Conservation (phyloP, 2,329 filamentous ascomycete species). For the Scytalidium sp. region DNA sequence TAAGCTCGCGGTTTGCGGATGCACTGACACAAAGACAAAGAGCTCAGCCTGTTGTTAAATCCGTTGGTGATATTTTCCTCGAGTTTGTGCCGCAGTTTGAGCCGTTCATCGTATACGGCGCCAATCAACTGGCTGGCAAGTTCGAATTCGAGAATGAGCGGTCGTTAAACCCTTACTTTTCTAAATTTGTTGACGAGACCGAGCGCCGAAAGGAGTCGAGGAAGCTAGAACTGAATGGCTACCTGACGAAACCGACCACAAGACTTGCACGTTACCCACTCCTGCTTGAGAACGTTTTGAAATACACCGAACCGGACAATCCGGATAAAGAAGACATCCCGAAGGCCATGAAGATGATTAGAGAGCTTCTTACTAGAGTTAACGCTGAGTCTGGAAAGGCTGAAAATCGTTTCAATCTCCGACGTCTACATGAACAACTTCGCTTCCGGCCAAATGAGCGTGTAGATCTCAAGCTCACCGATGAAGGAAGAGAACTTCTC, state of each 20-base stretch:
- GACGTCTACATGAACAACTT: conserved; percentile 86
- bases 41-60: conserved; percentile 82
- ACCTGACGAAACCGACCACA: conserved; percentile 95
- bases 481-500: conserved; percentile 87
- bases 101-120: conserved; percentile 94
- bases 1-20: conserved; percentile 86
- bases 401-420: conserved; percentile 95
- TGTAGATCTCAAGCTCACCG: conserved; percentile 90
- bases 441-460: conserved; percentile 87
- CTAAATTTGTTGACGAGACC: conserved; percentile 92
- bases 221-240: conserved; percentile 95
- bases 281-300: conserved; percentile 85
- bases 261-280: conserved; percentile 91
- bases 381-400: conserved; percentile 96
- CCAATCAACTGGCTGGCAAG: conserved; percentile 93
- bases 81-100: conserved; percentile 90
- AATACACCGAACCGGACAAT: conserved; percentile 85
- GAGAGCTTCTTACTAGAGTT: conserved; percentile 81
- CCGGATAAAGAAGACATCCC: conserved; percentile 91
- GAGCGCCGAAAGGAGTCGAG: conserved; percentile 94
- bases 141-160: conserved; percentile 98
- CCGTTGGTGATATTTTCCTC: conserved; percentile 90
- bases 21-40: conserved; percentile 88
- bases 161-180: conserved; percentile 77
- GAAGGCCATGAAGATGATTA: conserved; percentile 81